Percentiles rank a stretch among this genome's conserved stretches.
phyloP scores from a whole-genome alignment of 257 asterid species.

The Sherardia arvensis region DNA sequence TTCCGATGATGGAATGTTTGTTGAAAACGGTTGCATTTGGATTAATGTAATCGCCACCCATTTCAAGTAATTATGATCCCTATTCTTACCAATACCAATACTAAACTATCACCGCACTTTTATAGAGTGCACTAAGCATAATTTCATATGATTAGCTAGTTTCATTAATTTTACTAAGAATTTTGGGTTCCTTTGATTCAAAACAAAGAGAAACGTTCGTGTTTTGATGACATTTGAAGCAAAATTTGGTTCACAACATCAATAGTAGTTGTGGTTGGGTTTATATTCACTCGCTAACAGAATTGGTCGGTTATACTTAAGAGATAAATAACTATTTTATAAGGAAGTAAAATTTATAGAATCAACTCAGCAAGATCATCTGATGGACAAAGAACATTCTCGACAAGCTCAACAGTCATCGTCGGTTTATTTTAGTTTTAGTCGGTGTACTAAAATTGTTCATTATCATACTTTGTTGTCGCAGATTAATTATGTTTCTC shows the following conservation, averaged over 20 bases:
- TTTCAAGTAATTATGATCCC: constrained; percentile 3
- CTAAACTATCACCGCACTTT: background rate
- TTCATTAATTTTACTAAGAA: background rate
- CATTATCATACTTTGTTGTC: too few species aligned
- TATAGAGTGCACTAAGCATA: background rate
- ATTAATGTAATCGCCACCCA: constrained; percentile 19
- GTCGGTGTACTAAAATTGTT: too few species aligned
- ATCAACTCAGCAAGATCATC: too few species aligned
- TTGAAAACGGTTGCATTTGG: constrained; percentile 40
- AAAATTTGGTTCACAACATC: background rate
- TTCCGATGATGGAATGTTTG: constrained; percentile 23
- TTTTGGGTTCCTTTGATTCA: background rate
- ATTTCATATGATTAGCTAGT: background rate
- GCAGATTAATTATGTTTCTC: too few species aligned
- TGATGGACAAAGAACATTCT: too few species aligned
- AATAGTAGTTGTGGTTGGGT: background rate
- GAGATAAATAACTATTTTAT: too few species aligned
- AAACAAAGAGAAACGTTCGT: constrained; percentile 2
- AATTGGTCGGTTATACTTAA: too few species aligned
- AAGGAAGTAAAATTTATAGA: too few species aligned
- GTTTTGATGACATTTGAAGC: background rate
- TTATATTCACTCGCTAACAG: too few species aligned
- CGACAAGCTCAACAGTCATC: too few species aligned
- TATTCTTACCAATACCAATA: too few species aligned
- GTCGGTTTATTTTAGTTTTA: too few species aligned